Conservation (phyloP, 805 yeast genomes). For the Barnettozyma vustinii region DNA sequence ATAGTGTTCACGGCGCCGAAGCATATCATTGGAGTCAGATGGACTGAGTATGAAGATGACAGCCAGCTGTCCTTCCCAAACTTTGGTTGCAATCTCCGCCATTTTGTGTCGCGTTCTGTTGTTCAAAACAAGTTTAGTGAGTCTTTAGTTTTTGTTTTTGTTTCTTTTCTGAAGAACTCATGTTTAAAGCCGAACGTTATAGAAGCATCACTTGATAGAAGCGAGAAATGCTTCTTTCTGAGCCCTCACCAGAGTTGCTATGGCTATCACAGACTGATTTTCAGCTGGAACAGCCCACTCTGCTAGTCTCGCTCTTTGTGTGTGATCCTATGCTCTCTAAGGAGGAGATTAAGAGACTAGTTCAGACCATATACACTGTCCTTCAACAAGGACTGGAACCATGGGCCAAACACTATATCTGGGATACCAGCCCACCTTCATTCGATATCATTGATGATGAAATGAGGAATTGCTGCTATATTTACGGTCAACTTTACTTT, state of each 20-base stretch:
- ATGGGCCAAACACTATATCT: conserved; percentile 37
- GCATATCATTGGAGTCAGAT: conserved; percentile 20
- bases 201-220: not conserved
- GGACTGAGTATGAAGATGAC: conserved; percentile 31
- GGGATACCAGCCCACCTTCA: conserved; percentile 29
- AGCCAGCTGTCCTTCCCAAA: conserved; percentile 55
- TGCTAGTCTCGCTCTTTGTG: conserved; percentile 27
- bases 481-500: conserved; percentile 35
- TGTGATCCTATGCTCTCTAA: conserved; percentile 26
- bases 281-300: conserved; percentile 12
- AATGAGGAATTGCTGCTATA: conserved; percentile 10
- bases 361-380: conserved; percentile 16
- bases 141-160: too few species aligned
- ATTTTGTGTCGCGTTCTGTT: conserved; percentile 6
- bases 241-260: conserved; percentile 7
- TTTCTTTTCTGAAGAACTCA: not conserved
- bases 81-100: conserved; percentile 27
- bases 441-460: conserved; percentile 3
- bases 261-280: conserved; percentile 11
- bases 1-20: conserved; percentile 8
- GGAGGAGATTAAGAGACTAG: conserved; percentile 14
- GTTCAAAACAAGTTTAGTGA: not conserved
- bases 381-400: conserved; percentile 25
- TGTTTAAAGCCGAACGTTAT: too few species aligned
- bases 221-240: not conserved